A percentile compares a stretch with the other conserved stretches of the same genome.
Evolutionary conservation across 1,139 yeast genomes (phyloP).

Genomic region (Eremothecium coryli): DNA sequence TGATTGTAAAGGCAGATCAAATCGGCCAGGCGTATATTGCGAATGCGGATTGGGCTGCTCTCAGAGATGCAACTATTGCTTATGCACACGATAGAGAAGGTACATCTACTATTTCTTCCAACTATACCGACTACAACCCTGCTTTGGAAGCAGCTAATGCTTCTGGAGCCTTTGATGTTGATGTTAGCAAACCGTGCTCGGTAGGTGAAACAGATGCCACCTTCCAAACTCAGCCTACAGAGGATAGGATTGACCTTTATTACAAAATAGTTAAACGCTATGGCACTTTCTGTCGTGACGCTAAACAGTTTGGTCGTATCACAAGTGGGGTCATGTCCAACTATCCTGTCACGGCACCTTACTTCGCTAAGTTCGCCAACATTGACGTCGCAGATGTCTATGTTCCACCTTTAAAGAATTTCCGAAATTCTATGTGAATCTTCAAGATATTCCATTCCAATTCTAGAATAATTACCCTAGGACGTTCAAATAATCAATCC

Average conservation of each 20-base stretch:
- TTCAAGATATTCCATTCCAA: too few species aligned
- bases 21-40: slow-evolving; percentile 56
- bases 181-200: too few species aligned
- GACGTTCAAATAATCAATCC: too few species aligned
- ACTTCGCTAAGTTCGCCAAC: slow-evolving; percentile 32
- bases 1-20: slow-evolving; percentile 45
- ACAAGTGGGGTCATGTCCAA: slow-evolving; percentile 36
- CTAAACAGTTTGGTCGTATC: slow-evolving; percentile 36
- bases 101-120: neutral
- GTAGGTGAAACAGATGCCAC: slow-evolving; percentile 6
- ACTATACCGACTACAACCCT: slow-evolving; percentile 19
- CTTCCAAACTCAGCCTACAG: slow-evolving; percentile 10
- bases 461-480: too few species aligned
- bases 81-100: slow-evolving; percentile 23
- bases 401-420: slow-evolving; percentile 35
- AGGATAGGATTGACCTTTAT: slow-evolving; percentile 43
- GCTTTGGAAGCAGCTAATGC: slow-evolving; percentile 33
- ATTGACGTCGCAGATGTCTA: slow-evolving; percentile 33
- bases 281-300: slow-evolving; percentile 39
- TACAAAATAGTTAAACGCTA: slow-evolving; percentile 49
- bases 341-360: slow-evolving; percentile 34
- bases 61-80: slow-evolving; percentile 66
- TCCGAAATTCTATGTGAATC: too few species aligned
- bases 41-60: slow-evolving; percentile 81
- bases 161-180: slow-evolving; percentile 31